Base-by-base conservation (phyloP, 805 yeast species). In the Jamesozyma spencerorum region DNA sequence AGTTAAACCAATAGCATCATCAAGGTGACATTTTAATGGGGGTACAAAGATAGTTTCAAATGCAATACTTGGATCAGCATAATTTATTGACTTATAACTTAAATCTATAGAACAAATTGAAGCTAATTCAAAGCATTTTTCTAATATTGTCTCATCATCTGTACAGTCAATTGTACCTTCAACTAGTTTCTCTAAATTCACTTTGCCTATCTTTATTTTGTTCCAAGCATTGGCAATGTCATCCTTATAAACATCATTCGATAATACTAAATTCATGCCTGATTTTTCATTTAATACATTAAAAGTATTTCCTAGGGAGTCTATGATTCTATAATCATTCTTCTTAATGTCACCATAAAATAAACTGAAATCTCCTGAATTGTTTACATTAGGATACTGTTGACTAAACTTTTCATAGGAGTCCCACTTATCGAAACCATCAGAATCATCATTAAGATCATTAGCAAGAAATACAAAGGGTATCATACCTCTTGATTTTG, bases 31-130 rank as follows among this genome's bases (percentile, higher is more conserved):
- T 36, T 56, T 56, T 31, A 83, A 53, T 0, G 86, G 85, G 2
- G 95, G 95, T 8, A 87, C 72, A 53, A 78, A 85, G 4, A 87
- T 76, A 3, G 84, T 74, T 24, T 72, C 63, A 34, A 69, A 69
- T 39, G 85, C 66, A 30, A 68, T 57, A 22, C 70, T 73, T 35
- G 47, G 46, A 22, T 47, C 38, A n/a, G 37, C 39, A n/a, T 15
- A 33, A 15, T 37, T 40, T 60, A 5, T 64, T 55, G 7, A 50
- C 55, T 31, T 18, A 13, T 30, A 60, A 49, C 36, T 67, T 66
- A 17, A 47, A 5, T 47, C 66, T 32, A 55, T 57, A 42, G 60
- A 65, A 51, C 67, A 70, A 1, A 69, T 66, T 5, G 80, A 71
- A 12, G 86, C 64, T 0, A 87, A 44, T 1, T 60, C 64, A 43